These are phyloP conservation scores for Metarhizium album DNA, from an alignment of 2,329 filamentous ascomycete genomes.

Conservation along the genomic window DNA sequence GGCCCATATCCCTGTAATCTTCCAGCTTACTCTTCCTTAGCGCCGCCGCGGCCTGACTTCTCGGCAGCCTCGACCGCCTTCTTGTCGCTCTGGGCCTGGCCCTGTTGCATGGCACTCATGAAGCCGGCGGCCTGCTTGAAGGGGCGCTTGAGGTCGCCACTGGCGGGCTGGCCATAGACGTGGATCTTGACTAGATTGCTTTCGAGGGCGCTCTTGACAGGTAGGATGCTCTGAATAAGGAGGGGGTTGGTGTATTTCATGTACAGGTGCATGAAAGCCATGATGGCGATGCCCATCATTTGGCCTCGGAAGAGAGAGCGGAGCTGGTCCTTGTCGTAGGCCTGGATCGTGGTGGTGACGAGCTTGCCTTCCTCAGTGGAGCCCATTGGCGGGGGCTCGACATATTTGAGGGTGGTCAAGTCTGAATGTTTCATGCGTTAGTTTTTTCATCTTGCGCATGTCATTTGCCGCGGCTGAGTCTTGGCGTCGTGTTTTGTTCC, in stretches of 20 bases:
- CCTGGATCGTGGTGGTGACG: conserved; percentile 90
- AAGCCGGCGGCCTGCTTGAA: conserved; percentile 83
- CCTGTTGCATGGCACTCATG: conserved; percentile 66
- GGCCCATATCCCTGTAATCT: too few species aligned
- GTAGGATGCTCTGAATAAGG: conserved; percentile 96
- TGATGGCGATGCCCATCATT: conserved; percentile 95
- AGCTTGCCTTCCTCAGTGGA: conserved; percentile 91
- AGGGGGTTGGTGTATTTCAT: conserved; percentile 99
- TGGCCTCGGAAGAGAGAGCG: conserved; percentile 79
- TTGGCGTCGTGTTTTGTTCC: too few species aligned
- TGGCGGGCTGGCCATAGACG: conserved; percentile 74
- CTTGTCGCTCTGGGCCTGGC: conserved; percentile 80
- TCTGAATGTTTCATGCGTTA: conserved; percentile 44
- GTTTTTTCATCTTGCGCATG: neutral
- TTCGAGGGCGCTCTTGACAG: conserved; percentile 91
- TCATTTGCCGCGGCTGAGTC: too few species aligned
- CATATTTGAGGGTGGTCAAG: conserved; percentile 95
- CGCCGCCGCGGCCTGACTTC: conserved; percentile 60
- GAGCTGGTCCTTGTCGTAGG: conserved; percentile 84
- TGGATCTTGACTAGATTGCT: conserved; percentile 95
- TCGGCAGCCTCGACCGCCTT: conserved; percentile 74
- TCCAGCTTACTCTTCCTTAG: conserved; percentile 55
- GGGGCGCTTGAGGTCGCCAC: conserved; percentile 84
- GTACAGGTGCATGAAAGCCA: conserved; percentile 97
- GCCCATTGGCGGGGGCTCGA: conserved; percentile 89